Conservation (phyloP, 257 asterid species). For the Parsonsia alboflavescens region DNA sequence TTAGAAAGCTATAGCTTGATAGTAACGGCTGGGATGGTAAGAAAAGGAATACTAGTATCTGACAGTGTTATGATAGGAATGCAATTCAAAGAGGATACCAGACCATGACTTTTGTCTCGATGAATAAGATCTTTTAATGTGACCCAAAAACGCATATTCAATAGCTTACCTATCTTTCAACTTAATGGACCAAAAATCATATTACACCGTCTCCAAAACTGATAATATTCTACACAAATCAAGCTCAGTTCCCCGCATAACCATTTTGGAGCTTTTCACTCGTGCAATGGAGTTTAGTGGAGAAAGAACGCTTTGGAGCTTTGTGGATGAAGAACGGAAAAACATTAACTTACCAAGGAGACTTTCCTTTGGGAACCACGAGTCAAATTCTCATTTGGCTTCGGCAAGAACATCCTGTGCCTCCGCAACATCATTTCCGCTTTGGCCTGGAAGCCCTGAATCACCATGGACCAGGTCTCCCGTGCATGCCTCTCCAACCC, state of each 20-base stretch:
- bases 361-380: conserved; percentile 46
- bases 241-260: not conserved
- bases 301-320: conserved; percentile 35
- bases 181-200: not conserved
- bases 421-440: conserved; percentile 40
- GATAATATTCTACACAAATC: not conserved
- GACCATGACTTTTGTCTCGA: not conserved
- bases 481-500: conserved; percentile 18
- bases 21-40: not conserved
- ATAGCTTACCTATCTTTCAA: not conserved
- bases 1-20: not conserved
- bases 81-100: not conserved
- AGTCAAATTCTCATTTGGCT: conserved; percentile 27
- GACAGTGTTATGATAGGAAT: not conserved
- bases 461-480: conserved; percentile 70
- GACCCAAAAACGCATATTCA: not conserved
- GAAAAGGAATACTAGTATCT: too few relatives aligned
- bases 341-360: conserved; percentile 38
- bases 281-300: conserved; percentile 37
- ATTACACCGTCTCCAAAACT: not conserved
- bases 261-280: conserved; percentile 6
- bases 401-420: conserved; percentile 60
- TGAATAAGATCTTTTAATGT: not conserved
- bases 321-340: conserved; percentile 42
- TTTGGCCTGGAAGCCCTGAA: conserved; percentile 39